These are phyloP conservation scores for Trichoderma koningii DNA, from an alignment of 2,329 filamentous ascomycete species.

Conservation along the genomic window DNA sequence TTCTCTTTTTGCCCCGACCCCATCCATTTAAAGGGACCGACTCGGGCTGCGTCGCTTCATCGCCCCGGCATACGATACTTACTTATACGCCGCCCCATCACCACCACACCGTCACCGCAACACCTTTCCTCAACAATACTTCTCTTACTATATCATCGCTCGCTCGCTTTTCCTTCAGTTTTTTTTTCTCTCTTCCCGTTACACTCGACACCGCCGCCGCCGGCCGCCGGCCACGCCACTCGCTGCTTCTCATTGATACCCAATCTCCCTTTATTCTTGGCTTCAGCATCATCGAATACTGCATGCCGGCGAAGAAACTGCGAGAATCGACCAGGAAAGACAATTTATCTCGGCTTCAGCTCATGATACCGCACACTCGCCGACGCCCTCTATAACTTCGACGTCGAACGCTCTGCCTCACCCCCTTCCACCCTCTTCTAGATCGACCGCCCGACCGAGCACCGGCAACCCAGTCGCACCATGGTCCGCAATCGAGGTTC, in stretches of 20 bases:
- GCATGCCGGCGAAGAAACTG: not conserved
- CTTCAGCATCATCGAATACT: not conserved
- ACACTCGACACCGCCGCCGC: slow-evolving; percentile 8
- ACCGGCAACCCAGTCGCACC: slow-evolving; percentile 34
- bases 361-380: slow-evolving; percentile 19
- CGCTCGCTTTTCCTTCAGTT: not conserved
- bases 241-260: not conserved
- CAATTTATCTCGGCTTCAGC: not conserved
- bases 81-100: not conserved
- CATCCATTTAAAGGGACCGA: not conserved
- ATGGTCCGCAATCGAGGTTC: slow-evolving; percentile 60
- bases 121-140: not conserved
- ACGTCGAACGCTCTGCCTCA: not conserved
- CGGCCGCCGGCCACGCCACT: slow-evolving; percentile 21
- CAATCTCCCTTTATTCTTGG: not conserved
- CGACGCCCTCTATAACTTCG: not conserved
- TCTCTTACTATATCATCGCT: not conserved
- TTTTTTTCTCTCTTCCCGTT: not conserved
- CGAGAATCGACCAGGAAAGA: not conserved
- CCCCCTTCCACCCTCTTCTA: not conserved
- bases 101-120: not conserved
- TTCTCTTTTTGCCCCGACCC: not conserved
- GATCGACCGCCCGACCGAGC: slow-evolving; percentile 16
- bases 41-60: not conserved
- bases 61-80: not conserved